Base-by-base conservation (phyloP, 768 basidiomycete genomes). In the Boletus rex-veris region DNA sequence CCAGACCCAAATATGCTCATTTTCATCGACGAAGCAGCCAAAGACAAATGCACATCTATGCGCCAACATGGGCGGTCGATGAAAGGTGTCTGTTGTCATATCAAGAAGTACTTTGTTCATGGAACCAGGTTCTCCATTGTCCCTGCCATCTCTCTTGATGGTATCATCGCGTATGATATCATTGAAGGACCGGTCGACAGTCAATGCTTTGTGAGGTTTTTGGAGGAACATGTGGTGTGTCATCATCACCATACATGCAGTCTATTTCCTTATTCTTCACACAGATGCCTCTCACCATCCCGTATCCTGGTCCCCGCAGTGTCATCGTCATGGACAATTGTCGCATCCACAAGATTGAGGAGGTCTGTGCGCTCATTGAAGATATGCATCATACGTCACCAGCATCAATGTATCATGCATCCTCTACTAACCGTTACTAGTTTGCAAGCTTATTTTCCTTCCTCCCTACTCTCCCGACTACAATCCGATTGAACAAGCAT, bases 321-420 rank as follows among this genome's bases (percentile, higher is more conserved):
- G 38, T 70, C 1, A 45, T 68, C 4, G 18, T 70, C 1, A 60
- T 67, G 33, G 59, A 70, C 19, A 71, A 67, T 24, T 64, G 61
- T 21, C 18, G 35, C 4, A 69, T 67, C 24, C 65, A 68, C 35
- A 56, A 67, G n/a, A 42, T 49, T 3, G 45, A 64, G 4, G 61
- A 64, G 28, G 57, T 72, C 5, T 21, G 14, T 5, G 33, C 37
- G 16, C 37, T 70, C 0, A 16, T 63, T 52, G 58, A 63, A 31
- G 58, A 61, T 51, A 33, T 67, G 59, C 42, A 63, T 57, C 14
- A 50, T 67, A 33, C 54, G 26, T 49, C 15, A 4, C 19, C 12
- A 28, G 8, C n/a, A 3, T 31, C 24, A 6, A 26, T 26, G 24
- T 26, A 26, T 26, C 41, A 15, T 44, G 9, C 24, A 26, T 26